Conservation (phyloP, 1,139 yeast species). For the Diutina sp. region DNA sequence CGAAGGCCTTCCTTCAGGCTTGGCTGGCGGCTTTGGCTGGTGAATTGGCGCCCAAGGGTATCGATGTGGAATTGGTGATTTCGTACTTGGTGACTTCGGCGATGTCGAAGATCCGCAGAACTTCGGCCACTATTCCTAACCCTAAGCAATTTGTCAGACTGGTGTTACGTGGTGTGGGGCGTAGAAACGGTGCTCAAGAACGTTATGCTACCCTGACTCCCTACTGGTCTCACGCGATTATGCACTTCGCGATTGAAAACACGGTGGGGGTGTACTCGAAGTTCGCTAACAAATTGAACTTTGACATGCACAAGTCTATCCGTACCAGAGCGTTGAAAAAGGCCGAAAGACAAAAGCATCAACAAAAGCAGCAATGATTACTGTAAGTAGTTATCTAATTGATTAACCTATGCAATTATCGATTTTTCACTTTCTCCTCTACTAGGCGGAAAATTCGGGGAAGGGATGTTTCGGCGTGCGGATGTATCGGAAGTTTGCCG, state of each 20-base stretch:
- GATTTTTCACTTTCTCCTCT: not conserved
- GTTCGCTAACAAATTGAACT: slow-evolving; percentile 56
- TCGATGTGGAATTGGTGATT: slow-evolving; percentile 77
- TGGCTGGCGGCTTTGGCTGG: slow-evolving; percentile 91
- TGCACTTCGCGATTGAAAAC: slow-evolving; percentile 75
- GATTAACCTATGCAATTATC: not conserved
- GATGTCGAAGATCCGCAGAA: slow-evolving; percentile 83
- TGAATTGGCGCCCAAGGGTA: slow-evolving; percentile 52
- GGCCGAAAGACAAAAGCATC: slow-evolving; percentile 17
- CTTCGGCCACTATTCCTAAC: slow-evolving; percentile 68
- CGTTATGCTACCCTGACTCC: slow-evolving; percentile 83
- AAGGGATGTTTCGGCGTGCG: not conserved
- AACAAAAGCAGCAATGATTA: not conserved
- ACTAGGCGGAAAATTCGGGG: not conserved
- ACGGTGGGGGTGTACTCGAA: slow-evolving; percentile 73
- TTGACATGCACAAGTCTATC: slow-evolving; percentile 66
- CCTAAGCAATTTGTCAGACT: slow-evolving; percentile 69
- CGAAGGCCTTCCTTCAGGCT: slow-evolving; percentile 85
- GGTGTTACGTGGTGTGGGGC: slow-evolving; percentile 58
- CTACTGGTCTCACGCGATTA: slow-evolving; percentile 85
- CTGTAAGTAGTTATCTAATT: not conserved
- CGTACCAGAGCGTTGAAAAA: slow-evolving; percentile 74
- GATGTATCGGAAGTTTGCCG: not conserved
- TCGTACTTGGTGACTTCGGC: slow-evolving; percentile 93
- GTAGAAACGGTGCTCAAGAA: slow-evolving; percentile 87